Conservation (phyloP, 495 filamentous ascomycete species). For the Aspergillus affinis region DNA sequence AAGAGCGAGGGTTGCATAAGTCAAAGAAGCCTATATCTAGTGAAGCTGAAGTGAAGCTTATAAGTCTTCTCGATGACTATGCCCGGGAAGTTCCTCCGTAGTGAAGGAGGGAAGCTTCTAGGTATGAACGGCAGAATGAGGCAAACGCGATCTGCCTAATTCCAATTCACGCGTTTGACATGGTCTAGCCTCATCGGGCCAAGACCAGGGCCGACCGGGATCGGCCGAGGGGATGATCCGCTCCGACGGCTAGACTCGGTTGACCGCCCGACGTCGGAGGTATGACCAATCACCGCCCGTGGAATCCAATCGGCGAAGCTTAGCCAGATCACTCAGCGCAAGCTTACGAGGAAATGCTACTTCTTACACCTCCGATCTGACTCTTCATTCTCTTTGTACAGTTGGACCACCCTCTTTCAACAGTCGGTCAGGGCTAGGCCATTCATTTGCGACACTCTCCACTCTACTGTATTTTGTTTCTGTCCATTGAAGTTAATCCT, state of each 20-base stretch:
- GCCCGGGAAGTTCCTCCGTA: background rate
- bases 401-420: background rate
- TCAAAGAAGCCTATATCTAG: background rate
- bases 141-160: background rate
- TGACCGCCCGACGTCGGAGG: conserved; percentile 15
- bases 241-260: conserved; percentile 23
- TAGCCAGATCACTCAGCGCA: background rate
- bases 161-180: background rate
- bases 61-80: background rate
- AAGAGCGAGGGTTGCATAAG: background rate
- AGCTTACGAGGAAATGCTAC: background rate
- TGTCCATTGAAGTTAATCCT: background rate
- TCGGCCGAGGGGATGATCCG: conserved; percentile 13
- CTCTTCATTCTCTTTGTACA: background rate
- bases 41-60: background rate
- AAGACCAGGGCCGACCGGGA: conserved; percentile 9
- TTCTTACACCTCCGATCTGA: conserved; percentile 4
- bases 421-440: background rate
- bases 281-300: conserved; percentile 5
- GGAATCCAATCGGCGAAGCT: conserved; percentile 13
- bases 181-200: background rate
- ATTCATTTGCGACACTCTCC: background rate
- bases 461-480: background rate
- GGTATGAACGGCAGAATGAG: background rate
- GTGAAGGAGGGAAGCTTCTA: background rate